These are phyloP conservation scores for Euphorbia celastroides DNA, from an alignment of 441 rosid species.

Conservation along the genomic window DNA sequence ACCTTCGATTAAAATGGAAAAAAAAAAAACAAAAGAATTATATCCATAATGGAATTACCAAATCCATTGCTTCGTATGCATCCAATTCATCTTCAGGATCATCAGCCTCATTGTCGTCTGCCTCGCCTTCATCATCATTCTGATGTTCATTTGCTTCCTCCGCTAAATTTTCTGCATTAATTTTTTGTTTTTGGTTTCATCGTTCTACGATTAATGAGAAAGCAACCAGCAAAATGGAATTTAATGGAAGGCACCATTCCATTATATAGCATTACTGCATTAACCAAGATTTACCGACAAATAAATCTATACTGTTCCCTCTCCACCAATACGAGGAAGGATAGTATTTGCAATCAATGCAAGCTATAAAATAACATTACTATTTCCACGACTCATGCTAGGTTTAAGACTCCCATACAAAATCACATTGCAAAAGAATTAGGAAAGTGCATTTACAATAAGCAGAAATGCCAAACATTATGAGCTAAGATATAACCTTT, in stretches of 20 bases:
- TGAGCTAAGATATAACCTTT: constrained; percentile 29
- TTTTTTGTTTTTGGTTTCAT: constrained; percentile 5
- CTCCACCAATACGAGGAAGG: constrained; percentile 1
- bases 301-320: not conserved
- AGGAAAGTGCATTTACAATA: not conserved
- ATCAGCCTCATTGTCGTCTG: constrained; percentile 49
- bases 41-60: constrained; percentile 31
- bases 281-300: not conserved
- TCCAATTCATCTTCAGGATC: constrained; percentile 73
- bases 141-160: constrained; percentile 34
- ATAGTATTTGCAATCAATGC: not conserved
- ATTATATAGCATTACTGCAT: not conserved
- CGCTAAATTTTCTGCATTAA: constrained; percentile 23
- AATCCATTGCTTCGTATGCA: constrained; percentile 50
- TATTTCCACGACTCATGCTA: not conserved
- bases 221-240: constrained; percentile 2
- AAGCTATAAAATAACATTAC: not conserved
- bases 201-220: constrained; percentile 6
- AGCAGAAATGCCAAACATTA: not conserved
- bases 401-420: not conserved
- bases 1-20: not conserved
- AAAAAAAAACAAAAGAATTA: constrained; percentile 7
- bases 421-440: not conserved
- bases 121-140: constrained; percentile 35
- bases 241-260: not conserved